Percentiles rank a stretch among this genome's conserved stretches.
phyloP scores from a whole-genome alignment of 495 filamentous ascomycete genomes.

The Clavariopsis aquatica region DNA sequence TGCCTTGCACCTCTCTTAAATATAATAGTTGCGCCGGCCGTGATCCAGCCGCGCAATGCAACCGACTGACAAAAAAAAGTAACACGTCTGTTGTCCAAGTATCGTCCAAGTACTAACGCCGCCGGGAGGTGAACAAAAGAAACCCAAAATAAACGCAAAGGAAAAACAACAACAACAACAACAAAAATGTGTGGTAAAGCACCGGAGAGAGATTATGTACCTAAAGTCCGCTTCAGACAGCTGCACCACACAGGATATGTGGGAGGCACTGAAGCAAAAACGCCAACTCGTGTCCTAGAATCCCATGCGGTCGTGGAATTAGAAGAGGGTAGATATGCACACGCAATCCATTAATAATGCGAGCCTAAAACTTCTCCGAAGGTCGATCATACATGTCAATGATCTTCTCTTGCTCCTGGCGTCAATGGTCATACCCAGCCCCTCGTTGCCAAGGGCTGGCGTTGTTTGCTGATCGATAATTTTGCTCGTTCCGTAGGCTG shows the following conservation, averaged over 20 bases:
- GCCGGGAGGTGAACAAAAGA: not conserved
- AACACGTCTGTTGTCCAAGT: not conserved
- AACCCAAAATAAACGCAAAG: not conserved
- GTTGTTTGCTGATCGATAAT: slow-evolving; percentile 57
- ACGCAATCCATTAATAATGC: slow-evolving; percentile 8
- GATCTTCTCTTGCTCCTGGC: slow-evolving; percentile 40
- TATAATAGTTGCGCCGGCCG: not conserved
- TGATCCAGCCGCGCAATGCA: slow-evolving; percentile 16
- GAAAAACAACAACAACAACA: not conserved
- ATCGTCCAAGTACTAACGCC: slow-evolving; percentile 8
- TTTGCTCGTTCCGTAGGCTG: slow-evolving; percentile 30
- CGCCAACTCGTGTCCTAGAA: slow-evolving; percentile 19
- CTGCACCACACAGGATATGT: slow-evolving; percentile 7
- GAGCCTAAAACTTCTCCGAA: slow-evolving; percentile 11
- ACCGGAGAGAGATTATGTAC: slow-evolving; percentile 15
- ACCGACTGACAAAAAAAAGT: not conserved
- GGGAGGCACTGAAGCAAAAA: slow-evolving; percentile 8
- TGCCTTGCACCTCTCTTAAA: not conserved
- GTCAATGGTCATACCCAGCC: slow-evolving; percentile 64
- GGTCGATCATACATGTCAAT: slow-evolving; percentile 38
- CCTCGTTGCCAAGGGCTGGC: slow-evolving; percentile 68
- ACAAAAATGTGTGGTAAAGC: too few species aligned
- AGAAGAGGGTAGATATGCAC: slow-evolving; percentile 29
- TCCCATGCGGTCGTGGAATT: slow-evolving; percentile 32
- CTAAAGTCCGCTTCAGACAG: not conserved